Base-by-base conservation (phyloP, 2,329 filamentous ascomycete genomes). In the Colletotrichum melonis region DNA sequence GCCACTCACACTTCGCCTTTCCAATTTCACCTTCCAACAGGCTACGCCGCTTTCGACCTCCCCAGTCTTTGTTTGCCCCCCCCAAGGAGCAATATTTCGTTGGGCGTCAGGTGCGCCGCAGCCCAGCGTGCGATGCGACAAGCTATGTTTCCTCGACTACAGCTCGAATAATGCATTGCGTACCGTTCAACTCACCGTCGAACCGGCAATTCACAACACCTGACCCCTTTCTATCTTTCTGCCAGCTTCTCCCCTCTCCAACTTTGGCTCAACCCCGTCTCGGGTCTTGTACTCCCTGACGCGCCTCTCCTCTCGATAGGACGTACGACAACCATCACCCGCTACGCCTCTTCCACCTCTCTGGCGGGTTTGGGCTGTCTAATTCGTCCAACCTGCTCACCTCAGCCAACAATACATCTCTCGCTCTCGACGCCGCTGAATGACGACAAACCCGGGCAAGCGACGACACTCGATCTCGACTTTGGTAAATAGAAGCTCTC, bases 71-170 rank as follows among this genome's bases (percentile, higher is more conserved):
- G 62, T 49, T 26, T 55, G 28, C 42, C 42, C 42, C 42, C 42
- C 16, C 6, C 16, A 1, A 49, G 19, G 22, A 22, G 42, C n/a
- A 63, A 32, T 59, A 42, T 30, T 38, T 65, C 28, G 22, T 54
- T 58, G 59, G 59, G 38, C 30, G 49, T 64, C 38, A 64, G 54
- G 59, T 71, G 42, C 42, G 60, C 46, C 35, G 69, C 54, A 58
- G 58, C 69, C 30, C 30, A 63, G 60, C 30, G 32, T 60, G 54
- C 70, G 67, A 73, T 71, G 71, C 71, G 67, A 66, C 67, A 66
- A 71, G 71, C 62, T 60, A 73, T 70, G 71, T 73, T 71, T 70
- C 62, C 71, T 70, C 60, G 46, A 26, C 60, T 60, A 60, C 54
- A 62, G 58, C 52, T 63, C 57, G 67, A 62, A 70, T 71, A 73